A percentile compares a stretch with the other conserved stretches of the same genome.
Evolutionary conservation across 1,284 basidiomycete genomes (phyloP).

Genomic region (Apiotrichum veenhuisii): DNA sequence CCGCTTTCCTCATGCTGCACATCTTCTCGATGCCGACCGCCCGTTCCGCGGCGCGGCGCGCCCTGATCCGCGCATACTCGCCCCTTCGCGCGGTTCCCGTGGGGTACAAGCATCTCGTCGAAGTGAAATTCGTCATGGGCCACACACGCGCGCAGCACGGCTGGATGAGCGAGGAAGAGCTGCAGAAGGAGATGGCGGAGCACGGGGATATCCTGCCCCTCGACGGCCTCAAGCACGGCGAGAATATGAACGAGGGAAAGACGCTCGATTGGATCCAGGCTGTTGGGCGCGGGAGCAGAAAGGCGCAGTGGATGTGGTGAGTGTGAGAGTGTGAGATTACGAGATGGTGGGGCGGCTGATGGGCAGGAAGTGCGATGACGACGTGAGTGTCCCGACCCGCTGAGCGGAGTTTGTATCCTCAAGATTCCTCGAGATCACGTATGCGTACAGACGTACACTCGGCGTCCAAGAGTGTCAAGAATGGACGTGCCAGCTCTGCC

Average conservation of each 20-base stretch:
- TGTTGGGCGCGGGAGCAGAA: constrained; percentile 5
- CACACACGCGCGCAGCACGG: constrained; percentile 11
- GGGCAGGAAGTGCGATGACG: constrained; percentile 13
- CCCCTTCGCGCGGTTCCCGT: constrained; percentile 14
- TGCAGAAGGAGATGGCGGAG: constrained; percentile 18
- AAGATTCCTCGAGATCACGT: no score
- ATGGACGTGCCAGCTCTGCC: no score
- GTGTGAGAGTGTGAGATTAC: constrained; percentile 5
- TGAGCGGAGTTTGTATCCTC: no score
- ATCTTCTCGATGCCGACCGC: constrained; percentile 29
- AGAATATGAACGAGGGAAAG: constrained; percentile 22
- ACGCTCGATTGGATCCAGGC: constrained; percentile 34
- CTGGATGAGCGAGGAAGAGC: constrained; percentile 16
- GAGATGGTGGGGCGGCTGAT: neutral
- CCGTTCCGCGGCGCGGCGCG: constrained; percentile 14
- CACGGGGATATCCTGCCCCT: constrained; percentile 24
- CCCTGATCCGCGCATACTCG: constrained; percentile 18
- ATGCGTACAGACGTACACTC: no score
- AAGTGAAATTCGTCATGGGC: constrained; percentile 30
- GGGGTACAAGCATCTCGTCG: constrained; percentile 20
- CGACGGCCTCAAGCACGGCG: constrained; percentile 13
- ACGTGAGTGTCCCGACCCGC: no score
- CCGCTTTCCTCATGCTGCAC: constrained; percentile 30
- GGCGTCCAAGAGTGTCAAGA: no score
- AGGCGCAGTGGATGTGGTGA: constrained; percentile 10